These are phyloP conservation scores for Boletus tylopilopsis DNA, from an alignment of 768 basidiomycete genomes.

Conservation along the genomic window DNA sequence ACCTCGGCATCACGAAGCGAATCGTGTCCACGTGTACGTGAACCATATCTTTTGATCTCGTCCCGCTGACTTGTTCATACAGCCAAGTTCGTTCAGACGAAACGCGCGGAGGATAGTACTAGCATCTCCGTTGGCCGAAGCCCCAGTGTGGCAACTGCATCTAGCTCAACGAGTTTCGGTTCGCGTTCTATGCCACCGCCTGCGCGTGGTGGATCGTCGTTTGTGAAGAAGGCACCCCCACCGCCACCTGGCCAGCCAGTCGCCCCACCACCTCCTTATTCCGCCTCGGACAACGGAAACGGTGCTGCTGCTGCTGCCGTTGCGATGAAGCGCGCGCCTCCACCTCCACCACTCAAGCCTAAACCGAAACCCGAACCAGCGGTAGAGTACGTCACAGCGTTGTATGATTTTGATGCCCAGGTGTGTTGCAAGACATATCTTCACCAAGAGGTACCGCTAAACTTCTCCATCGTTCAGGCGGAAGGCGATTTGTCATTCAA, in stretches of 20 bases:
- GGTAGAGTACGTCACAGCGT: slow-evolving; percentile 78
- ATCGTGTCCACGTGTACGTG: slow-evolving; percentile 80
- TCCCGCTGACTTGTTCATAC: slow-evolving; percentile 10
- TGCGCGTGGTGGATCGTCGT: slow-evolving; percentile 25
- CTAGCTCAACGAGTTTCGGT: slow-evolving; percentile 26
- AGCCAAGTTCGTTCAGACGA: slow-evolving; percentile 69
- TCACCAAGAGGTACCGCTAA: not conserved
- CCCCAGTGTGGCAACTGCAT: slow-evolving; percentile 21
- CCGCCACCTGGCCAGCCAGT: slow-evolving; percentile 28
- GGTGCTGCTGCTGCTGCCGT: slow-evolving; percentile 35
- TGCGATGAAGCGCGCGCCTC: slow-evolving; percentile 71
- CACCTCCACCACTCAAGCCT: slow-evolving; percentile 87
- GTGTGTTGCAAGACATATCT: slow-evolving; percentile 32
- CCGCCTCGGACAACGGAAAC: slow-evolving; percentile 16
- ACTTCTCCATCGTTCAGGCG: slow-evolving; percentile 43
- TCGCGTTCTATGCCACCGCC: slow-evolving; percentile 27
- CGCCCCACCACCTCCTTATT: slow-evolving; percentile 45
- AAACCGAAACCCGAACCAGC: slow-evolving; percentile 70
- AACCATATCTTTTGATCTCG: not conserved
- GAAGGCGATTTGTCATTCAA: slow-evolving; percentile 91
- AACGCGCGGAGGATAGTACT: slow-evolving; percentile 33
- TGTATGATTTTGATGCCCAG: slow-evolving; percentile 95
- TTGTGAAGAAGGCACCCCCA: slow-evolving; percentile 42
- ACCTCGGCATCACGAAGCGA: slow-evolving; percentile 76
- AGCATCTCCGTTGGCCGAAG: slow-evolving; percentile 36